Evolutionary conservation across 2,329 filamentous ascomycete genomes (phyloP), one percentile per base, ranked within the genome.

Genomic region (Penicillium sp.): DNA sequence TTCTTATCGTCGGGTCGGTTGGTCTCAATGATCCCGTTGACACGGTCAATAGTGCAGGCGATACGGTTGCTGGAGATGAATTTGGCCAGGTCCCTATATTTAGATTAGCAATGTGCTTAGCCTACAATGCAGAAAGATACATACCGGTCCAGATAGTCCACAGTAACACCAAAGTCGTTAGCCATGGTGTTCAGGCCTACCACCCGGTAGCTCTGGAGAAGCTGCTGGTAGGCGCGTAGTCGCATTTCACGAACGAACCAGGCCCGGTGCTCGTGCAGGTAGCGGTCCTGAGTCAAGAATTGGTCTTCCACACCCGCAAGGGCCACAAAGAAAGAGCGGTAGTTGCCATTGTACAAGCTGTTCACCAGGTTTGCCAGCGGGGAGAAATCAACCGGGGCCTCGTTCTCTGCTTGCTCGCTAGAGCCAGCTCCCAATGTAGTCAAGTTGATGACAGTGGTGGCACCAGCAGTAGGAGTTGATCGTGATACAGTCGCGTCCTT

Each of bases 211-310:
- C 91, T 96, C 81, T 98, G 95, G 44, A 99, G 84, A 42, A 99
- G 85, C 81, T 99, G 95, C 77, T 96, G 91, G 80, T 99, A 99
- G 35, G 91, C 93, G 57, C 93, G 88, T 64, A 98, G 85, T 56
- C 95, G 88, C 95, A 99, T 99, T 83, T 99, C 95, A 51, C 95
- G 90, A 67, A 99, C 93, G 75, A 95, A 98, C 93, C 95, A 99
- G 71, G 87, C 88, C 75, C 91, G 90, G 81, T 99, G 95, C 82
- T 99, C 95, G 72, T 92, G 89, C 56, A 99, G 84, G 78, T 98
- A 96, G 57, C 95, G 90, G 73, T 99, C 95, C 74, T 95, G 91
- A 65, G 87, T 92, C 64, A 99, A 82, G 82, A 99, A 99, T 69
- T 89, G 88, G 76, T 96, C 91, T 80, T 99, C 95, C 1, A 98